phyloP scores from a whole-genome alignment of 257 asterid genomes.

The Buddleja alternifolia region DNA sequence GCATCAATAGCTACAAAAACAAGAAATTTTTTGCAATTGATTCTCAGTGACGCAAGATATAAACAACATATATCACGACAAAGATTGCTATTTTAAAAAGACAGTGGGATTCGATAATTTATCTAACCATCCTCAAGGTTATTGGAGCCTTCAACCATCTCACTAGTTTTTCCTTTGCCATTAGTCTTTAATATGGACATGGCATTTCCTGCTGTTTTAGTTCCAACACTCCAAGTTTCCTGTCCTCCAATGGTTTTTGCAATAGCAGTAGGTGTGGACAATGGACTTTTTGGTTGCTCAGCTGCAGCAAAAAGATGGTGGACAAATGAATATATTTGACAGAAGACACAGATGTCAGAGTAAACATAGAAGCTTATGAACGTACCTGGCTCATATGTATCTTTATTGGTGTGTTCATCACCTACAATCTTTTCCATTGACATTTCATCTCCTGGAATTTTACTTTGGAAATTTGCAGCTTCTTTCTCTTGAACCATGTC shows the following conservation, averaged over 20 bases:
- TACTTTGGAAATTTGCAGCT: too few relatives aligned
- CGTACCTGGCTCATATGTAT: conserved; percentile 26
- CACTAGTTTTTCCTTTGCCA: conserved; percentile 6
- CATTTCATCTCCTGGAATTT: conserved; percentile 5
- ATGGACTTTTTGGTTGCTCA: conserved; percentile 26
- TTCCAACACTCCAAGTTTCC: conserved; percentile 18
- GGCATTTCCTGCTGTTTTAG: conserved; percentile 15
- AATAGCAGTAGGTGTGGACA: conserved; percentile 1
- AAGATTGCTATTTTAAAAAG: not conserved
- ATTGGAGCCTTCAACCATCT: not conserved
- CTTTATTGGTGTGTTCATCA: conserved; percentile 9
- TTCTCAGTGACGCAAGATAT: conserved; percentile 15
- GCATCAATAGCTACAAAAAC: conserved; percentile 26
- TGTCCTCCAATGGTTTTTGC: conserved; percentile 2
- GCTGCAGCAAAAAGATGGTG: conserved; percentile 27
- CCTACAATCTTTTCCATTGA: not conserved
- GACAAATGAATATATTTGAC: not conserved
- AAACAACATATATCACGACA: conserved; percentile 17
- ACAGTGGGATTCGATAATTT: not conserved
- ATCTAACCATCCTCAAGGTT: conserved; percentile 38
- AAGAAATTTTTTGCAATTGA: conserved; percentile 7
- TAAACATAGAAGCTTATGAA: not conserved
- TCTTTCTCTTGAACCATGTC: not conserved
- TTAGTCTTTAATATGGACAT: conserved; percentile 13
- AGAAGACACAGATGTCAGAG: conserved; percentile 1